Evolutionary conservation across 768 basidiomycete species (phyloP).

Genomic region (Suillus placidus): DNA sequence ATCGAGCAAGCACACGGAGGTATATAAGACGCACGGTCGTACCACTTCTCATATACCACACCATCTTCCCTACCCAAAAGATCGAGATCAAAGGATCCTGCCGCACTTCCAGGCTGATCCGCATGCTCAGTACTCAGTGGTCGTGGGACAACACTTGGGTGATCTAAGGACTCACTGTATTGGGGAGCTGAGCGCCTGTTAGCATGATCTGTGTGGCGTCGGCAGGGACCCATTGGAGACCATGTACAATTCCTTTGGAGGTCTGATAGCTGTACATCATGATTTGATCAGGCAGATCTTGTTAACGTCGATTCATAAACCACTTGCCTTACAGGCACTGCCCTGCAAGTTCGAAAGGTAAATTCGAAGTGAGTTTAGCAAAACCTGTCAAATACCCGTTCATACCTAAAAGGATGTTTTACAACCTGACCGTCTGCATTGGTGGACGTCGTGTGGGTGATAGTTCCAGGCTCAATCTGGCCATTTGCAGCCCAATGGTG

Average conservation of each 20-base stretch:
- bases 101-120: conserved; percentile 53
- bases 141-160: neutral
- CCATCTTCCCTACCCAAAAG: conserved; percentile 42
- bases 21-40: conserved; percentile 39
- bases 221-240: conserved; percentile 64
- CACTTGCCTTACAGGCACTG: conserved; percentile 70
- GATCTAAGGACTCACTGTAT: conserved; percentile 41
- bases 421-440: conserved; percentile 60
- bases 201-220: conserved; percentile 67
- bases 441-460: conserved; percentile 73
- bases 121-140: conserved; percentile 11
- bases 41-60: conserved; percentile 49
- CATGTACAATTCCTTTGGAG: conserved; percentile 63
- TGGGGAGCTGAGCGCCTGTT: conserved; percentile 59
- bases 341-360: conserved; percentile 43
- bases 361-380: conserved; percentile 4
- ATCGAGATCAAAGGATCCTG: conserved; percentile 52
- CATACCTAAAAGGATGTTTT: conserved; percentile 79
- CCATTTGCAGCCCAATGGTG: conserved; percentile 20
- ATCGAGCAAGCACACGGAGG: conserved; percentile 31
- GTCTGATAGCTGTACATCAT: conserved; percentile 64
- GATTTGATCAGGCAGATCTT: conserved; percentile 23
- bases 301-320: neutral
- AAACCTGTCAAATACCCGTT: conserved; percentile 9
- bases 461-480: conserved; percentile 64